These are phyloP conservation scores for Apodospora peruviana DNA, from an alignment of 495 filamentous ascomycete species.

Conservation along the genomic window DNA sequence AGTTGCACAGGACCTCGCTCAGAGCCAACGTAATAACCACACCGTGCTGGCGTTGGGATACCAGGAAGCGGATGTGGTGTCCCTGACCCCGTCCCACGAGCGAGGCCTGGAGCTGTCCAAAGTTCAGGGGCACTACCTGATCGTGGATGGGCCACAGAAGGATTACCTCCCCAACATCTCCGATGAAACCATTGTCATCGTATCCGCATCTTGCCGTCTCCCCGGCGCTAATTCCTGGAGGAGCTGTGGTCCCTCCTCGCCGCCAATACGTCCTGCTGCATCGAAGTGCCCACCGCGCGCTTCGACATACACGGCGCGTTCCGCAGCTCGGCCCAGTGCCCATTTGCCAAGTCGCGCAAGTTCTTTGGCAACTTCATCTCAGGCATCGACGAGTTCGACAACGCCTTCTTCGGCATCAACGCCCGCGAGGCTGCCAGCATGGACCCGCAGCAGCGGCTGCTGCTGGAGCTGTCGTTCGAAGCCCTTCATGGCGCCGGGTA, in stretches of 20 bases:
- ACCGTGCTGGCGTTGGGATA: too few species aligned
- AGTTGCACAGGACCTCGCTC: neutral
- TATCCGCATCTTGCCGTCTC: constrained; percentile 49
- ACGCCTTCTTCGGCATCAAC: constrained; percentile 48
- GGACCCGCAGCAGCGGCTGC: constrained; percentile 48
- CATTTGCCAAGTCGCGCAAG: neutral
- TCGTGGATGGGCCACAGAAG: neutral
- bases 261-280: neutral
- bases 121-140: constrained; percentile 15
- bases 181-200: constrained; percentile 35
- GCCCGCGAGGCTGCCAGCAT: constrained; percentile 41
- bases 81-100: neutral
- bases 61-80: neutral
- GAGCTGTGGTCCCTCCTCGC: constrained; percentile 35
- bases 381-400: constrained; percentile 35
- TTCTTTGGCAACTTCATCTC: constrained; percentile 28
- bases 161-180: constrained; percentile 2
- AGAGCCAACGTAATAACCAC: too few species aligned
- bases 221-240: constrained; percentile 42
- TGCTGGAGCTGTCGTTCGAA: constrained; percentile 47
- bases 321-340: constrained; percentile 20
- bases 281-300: constrained; percentile 47
- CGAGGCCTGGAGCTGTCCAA: neutral
- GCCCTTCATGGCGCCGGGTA: constrained; percentile 50
- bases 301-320: constrained; percentile 41